Base-by-base conservation (phyloP, 768 basidiomycete species). In the Guyanaporus albipodus region DNA sequence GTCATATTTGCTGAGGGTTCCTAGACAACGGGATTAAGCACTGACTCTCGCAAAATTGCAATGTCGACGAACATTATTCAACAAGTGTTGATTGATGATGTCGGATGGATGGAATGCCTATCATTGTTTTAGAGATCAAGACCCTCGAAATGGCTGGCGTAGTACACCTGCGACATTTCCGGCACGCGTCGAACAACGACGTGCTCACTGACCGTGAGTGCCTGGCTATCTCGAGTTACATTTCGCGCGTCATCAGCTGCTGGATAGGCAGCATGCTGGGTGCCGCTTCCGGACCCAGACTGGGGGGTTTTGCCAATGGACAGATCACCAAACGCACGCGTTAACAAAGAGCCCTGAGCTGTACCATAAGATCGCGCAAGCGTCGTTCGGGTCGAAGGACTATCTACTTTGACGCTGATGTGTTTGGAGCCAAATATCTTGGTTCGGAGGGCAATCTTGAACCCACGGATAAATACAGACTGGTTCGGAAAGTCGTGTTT, bases 401-500 rank as follows among this genome's bases (percentile, higher is more conserved):
- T 8, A 15, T 18, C 49, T 8, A 22, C 38, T 11, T 40, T 40
- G 24, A 50, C 46, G 3, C 35, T 18, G 12, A 49, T 31, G 38
- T 34, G 18, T 12, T 10, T 60, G 3, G 18, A 19, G 14, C 47
- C 38, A 1, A 49, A 21, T 1, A 46, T 3, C 0, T 32, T 35
- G 0, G 28, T 21, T 8, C 59, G 49, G 1, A 53, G 14, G 10
- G 59, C 56, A 11, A 61, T 48, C 19, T 58, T 63, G 32, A 58
- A 58, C 7, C 64, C 64, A 4, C 52, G 55, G 8, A 66, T 59
- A 15, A 66, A 66, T 1, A 65, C 50, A 2, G 54, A 22, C 35
- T 67, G 65, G 17, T 64, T 64, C 6, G 53, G 42, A 0, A 23
- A 17, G 0, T 24, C 42, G n/a, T 34, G 26, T 2, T 37, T 10